A percentile compares a stretch with the other conserved stretches of the same genome.
Conservation (phyloP, 768 basidiomycete species). For the Calocera viscosa region DNA sequence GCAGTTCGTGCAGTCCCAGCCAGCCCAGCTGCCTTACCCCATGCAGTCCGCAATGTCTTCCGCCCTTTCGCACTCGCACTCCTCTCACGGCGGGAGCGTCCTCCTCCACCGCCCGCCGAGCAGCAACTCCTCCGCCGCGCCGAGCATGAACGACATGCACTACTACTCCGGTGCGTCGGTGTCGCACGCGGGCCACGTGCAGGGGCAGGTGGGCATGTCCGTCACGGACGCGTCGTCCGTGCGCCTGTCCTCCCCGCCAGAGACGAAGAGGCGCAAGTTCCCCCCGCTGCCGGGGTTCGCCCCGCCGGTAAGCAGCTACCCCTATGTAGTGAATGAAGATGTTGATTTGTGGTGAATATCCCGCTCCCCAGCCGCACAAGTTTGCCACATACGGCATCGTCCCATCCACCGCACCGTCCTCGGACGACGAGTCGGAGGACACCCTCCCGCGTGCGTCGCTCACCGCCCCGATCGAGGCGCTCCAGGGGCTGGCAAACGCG, state of each 20-base stretch:
- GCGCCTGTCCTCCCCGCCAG: constrained; percentile 7
- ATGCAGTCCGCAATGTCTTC: not conserved
- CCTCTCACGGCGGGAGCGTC: constrained; percentile 16
- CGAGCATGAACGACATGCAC: not conserved
- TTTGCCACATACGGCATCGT: constrained; percentile 86
- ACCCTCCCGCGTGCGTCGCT: constrained; percentile 70
- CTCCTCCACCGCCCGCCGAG: not conserved
- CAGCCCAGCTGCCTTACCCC: constrained; percentile 4
- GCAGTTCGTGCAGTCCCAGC: constrained; percentile 10
- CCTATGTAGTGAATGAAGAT: not conserved
- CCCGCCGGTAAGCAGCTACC: constrained; percentile 49
- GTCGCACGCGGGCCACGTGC: not conserved
- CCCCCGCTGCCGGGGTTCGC: constrained; percentile 87
- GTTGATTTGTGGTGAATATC: constrained; percentile 19
- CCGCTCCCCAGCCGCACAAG: constrained; percentile 82
- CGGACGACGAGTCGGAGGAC: constrained; percentile 81
- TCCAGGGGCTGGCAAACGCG: constrained; percentile 88
- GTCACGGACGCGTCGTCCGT: not conserved
- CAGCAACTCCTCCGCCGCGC: not conserved
- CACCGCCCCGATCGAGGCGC: constrained; percentile 85
- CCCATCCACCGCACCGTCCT: constrained; percentile 68
- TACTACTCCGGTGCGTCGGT: not conserved
- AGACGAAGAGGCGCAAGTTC: constrained; percentile 37
- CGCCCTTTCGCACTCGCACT: constrained; percentile 16
- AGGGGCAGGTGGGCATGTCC: not conserved